Base-by-base conservation (phyloP, 805 yeast species). In the Starmerella potacharoeniae region DNA sequence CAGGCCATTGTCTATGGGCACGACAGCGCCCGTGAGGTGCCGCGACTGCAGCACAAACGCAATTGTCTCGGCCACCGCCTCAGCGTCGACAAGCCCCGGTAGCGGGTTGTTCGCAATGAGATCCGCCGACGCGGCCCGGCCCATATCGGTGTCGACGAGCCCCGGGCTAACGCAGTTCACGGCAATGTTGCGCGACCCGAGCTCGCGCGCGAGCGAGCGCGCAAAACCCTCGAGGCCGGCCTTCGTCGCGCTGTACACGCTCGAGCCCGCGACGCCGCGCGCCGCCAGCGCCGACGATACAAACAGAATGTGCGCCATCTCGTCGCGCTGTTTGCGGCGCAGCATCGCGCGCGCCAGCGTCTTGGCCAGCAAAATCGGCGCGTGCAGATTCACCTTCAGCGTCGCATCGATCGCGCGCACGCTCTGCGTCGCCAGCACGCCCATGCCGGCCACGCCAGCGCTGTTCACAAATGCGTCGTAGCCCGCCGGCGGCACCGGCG, bases 81-180 rank as follows among this genome's bases (percentile, higher is more conserved):
- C 55, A 1, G 63, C 48, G 9, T 46, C 30, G 4, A 63, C 51
- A 10, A 60, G 35, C 29, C 59, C 63, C 29, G 61, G 52, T 28
- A 56, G 34, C 3, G 59, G 43, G 48, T 58, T 55, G 33, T 22
- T 28, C 1, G 51, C 50, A 39, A 55, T 29, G 29, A 54, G 28
- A 9, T 31, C 52, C 14, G 31, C 36, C 33, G 45, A 53, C 1
- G 60, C 61, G 4, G 49, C 46, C 5, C 49, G 41, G 39, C 62
- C 65, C 81, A 87, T 86, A 4, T 77, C 84, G 0, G 95, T 86
- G 30, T 78, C 84, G 6, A 68, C 69, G 34, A 85, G 69, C 0
- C 91, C 91, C 0, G 95, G 93, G 17, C 81, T 66, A 0, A 88
- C 66, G 1, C 83, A 72, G 65, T 85, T 85, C 44, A 83, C 83